Percentiles rank a stretch among this genome's conserved stretches.
phyloP scores from a whole-genome alignment of 2,329 filamentous ascomycete genomes.

The Trichoderma brevicompactum region DNA sequence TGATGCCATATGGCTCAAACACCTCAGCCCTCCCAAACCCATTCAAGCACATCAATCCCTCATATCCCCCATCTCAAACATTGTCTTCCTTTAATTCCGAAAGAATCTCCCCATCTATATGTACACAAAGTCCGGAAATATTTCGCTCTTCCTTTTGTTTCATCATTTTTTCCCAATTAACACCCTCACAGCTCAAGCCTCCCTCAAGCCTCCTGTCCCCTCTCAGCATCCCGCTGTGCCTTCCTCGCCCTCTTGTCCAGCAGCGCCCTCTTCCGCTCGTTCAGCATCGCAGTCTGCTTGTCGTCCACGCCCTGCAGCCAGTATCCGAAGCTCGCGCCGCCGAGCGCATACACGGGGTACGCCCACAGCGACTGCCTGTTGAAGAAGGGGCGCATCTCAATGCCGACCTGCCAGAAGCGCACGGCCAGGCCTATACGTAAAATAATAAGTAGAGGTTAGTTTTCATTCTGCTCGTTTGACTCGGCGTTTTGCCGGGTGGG shows the following conservation, averaged over 20 bases:
- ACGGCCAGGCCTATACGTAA: slow-evolving; percentile 76
- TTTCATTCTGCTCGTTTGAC: neutral
- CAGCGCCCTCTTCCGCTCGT: slow-evolving; percentile 77
- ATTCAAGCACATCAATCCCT: too few species aligned
- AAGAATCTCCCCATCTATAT: slow-evolving; percentile 3
- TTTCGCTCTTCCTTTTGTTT: neutral
- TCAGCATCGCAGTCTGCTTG: slow-evolving; percentile 75
- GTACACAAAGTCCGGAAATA: neutral
- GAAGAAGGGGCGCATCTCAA: slow-evolving; percentile 97
- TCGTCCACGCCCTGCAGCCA: slow-evolving; percentile 92
- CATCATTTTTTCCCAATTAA: neutral
- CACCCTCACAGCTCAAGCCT: neutral
- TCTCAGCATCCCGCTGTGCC: slow-evolving; percentile 45
- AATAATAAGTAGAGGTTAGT: neutral
- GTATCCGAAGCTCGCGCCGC: slow-evolving; percentile 92
- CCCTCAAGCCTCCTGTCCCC: slow-evolving; percentile 23
- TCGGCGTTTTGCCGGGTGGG: neutral
- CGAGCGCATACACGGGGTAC: slow-evolving; percentile 85
- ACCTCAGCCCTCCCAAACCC: too few species aligned
- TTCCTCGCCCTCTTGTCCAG: slow-evolving; percentile 86
- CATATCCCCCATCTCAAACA: too few species aligned
- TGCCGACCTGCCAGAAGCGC: slow-evolving; percentile 94
- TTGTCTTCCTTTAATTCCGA: neutral
- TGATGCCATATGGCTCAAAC: neutral
- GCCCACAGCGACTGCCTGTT: slow-evolving; percentile 82